Conservation (phyloP, 2,329 filamentous ascomycete species). For the Pseudogymnoascus sp. region DNA sequence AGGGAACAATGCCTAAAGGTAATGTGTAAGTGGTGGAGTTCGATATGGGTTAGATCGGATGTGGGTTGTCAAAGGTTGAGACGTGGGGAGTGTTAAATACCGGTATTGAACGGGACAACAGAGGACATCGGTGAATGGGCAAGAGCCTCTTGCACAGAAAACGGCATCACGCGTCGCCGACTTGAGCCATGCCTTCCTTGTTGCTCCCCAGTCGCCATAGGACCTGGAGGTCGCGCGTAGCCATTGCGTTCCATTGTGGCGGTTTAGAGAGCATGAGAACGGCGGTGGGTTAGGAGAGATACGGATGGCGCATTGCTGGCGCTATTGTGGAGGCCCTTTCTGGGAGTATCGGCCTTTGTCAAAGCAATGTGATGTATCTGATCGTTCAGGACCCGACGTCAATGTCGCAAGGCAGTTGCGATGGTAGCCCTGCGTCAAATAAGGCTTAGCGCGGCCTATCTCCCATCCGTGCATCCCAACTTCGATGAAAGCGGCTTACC, state of each 20-base stretch:
- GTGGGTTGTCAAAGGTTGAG: background rate
- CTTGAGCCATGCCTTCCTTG: background rate
- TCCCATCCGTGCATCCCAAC: background rate
- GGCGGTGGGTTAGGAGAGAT: background rate
- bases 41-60: constrained; percentile 8
- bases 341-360: background rate
- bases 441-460: constrained; percentile 5
- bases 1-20: constrained; percentile 53
- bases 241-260: constrained; percentile 23
- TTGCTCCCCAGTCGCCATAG: background rate
- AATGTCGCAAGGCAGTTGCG: constrained; percentile 3
- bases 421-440: constrained; percentile 8
- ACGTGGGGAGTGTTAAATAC: constrained; percentile 35
- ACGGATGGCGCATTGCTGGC: constrained; percentile 1
- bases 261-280: constrained; percentile 2
- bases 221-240: constrained; percentile 16
- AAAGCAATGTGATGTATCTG: constrained; percentile 1
- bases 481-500: constrained; percentile 9
- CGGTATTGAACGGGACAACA: constrained; percentile 68
- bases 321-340: background rate
- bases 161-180: constrained; percentile 34
- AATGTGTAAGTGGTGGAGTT: constrained; percentile 14
- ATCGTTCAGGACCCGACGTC: constrained; percentile 1
- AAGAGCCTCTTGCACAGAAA: constrained; percentile 65
- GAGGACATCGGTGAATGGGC: constrained; percentile 78